Evolutionary conservation across 345 rosid species (phyloP).

Genomic region (Excoecaria cochinchinensis): DNA sequence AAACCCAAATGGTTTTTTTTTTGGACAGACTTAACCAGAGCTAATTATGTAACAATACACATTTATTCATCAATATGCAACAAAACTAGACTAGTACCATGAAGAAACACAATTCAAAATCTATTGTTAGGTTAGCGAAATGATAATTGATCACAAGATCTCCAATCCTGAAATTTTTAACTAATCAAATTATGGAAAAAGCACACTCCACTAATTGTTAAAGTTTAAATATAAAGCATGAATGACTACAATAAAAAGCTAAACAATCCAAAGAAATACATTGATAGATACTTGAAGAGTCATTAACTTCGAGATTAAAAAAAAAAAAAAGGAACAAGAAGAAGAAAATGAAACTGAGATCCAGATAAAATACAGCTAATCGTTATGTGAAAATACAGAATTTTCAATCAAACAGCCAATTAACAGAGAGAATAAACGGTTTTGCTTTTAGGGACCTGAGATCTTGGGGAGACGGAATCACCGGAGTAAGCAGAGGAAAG

Average conservation of each 20-base stretch:
- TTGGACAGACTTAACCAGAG: neutral
- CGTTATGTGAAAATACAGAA: neutral
- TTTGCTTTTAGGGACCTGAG: constrained; percentile 42
- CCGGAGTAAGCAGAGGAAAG: constrained; percentile 52
- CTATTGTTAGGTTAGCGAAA: neutral
- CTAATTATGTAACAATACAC: neutral
- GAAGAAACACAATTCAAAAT: constrained; percentile 4
- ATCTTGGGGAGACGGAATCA: constrained; percentile 40
- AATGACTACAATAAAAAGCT: neutral
- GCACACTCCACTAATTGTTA: too few species aligned
- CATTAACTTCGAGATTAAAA: neutral
- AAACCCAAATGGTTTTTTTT: neutral
- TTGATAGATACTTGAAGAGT: neutral
- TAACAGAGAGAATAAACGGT: neutral
- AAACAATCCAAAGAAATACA: neutral
- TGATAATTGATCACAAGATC: neutral
- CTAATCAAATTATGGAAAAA: neutral
- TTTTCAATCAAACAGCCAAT: neutral
- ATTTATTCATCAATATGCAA: neutral
- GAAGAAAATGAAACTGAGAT: neutral
- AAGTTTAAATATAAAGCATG: too few species aligned
- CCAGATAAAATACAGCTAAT: neutral
- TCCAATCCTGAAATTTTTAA: neutral
- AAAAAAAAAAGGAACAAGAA: neutral
- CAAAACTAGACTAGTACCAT: neutral